Evolutionary conservation across 2,329 filamentous ascomycete genomes (phyloP).

Genomic region (Sporothrix pallida): DNA sequence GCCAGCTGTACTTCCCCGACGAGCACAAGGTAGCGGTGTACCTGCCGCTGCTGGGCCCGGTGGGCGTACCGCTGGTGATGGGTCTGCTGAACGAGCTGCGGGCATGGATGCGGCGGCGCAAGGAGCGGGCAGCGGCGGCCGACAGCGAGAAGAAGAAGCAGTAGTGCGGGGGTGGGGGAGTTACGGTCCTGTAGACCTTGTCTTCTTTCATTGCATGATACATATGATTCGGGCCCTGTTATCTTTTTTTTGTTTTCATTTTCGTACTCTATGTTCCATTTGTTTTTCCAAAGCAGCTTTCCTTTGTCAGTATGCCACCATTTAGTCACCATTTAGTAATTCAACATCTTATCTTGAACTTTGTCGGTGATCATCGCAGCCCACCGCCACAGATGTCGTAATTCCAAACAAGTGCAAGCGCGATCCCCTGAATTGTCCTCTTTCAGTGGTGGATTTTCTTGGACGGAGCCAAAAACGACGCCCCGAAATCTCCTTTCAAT

Average conservation of each 20-base stretch:
- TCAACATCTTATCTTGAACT: not conserved
- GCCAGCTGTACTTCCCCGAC: slow-evolving; percentile 96
- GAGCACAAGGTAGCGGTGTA: slow-evolving; percentile 99
- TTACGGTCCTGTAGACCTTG: not conserved
- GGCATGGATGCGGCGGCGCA: slow-evolving; percentile 59
- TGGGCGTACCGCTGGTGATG: slow-evolving; percentile 88
- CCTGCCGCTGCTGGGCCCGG: slow-evolving; percentile 84
- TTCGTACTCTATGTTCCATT: not conserved
- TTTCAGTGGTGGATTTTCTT: slow-evolving; percentile 19
- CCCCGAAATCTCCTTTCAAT: not conserved
- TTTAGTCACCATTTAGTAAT: not conserved
- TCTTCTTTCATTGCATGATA: slow-evolving; percentile 24
- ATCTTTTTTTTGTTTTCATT: not conserved
- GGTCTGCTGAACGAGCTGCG: slow-evolving; percentile 81
- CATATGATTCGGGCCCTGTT: slow-evolving; percentile 18
- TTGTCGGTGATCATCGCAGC: not conserved
- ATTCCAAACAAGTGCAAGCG: not conserved
- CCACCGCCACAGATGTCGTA: not conserved
- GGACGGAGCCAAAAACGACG: not conserved
- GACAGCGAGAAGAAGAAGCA: slow-evolving; percentile 47
- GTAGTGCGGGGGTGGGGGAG: not conserved
- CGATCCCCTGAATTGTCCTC: not conserved
- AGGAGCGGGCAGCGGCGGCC: slow-evolving; percentile 49
- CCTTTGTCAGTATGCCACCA: slow-evolving; percentile 8
- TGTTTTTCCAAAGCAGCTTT: not conserved